Percentiles rank a stretch among this genome's conserved stretches.
These are phyloP conservation scores for Boletus patriciae DNA, from an alignment of 768 basidiomycete genomes.

Conservation along the genomic window DNA sequence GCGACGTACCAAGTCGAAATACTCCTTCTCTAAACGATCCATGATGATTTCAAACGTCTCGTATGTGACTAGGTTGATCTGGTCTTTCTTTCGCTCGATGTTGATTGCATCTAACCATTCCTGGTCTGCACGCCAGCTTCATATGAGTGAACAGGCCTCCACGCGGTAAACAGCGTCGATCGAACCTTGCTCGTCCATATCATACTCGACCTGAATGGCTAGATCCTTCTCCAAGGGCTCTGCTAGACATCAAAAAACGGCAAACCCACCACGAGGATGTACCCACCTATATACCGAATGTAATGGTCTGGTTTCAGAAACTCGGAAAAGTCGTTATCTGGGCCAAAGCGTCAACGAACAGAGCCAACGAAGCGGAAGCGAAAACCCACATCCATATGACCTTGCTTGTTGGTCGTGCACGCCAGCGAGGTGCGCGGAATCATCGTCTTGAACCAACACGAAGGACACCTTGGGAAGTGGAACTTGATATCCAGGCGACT, in stretches of 20 bases:
- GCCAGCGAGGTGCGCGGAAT: conserved; percentile 57
- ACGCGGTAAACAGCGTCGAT: background rate
- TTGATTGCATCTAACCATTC: conserved; percentile 93
- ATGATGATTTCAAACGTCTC: conserved; percentile 95
- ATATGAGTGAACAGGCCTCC: conserved; percentile 4
- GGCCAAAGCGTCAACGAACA: conserved; percentile 20
- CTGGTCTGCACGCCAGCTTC: conserved; percentile 56
- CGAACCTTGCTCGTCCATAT: conserved; percentile 98
- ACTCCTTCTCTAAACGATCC: conserved; percentile 98
- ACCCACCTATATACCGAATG: conserved; percentile 84
- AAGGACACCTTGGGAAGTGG: conserved; percentile 68
- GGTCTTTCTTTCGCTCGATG: conserved; percentile 73
- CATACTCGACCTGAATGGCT: conserved; percentile 93
- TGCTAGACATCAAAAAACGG: conserved; percentile 31
- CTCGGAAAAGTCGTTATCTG: conserved; percentile 66
- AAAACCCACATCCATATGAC: conserved; percentile 70
- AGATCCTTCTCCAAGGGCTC: conserved; percentile 94
- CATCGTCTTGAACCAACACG: conserved; percentile 62
- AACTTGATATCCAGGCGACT: conserved; percentile 37
- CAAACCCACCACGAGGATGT: background rate
- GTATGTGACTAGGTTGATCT: conserved; percentile 67
- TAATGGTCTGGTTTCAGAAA: conserved; percentile 82
- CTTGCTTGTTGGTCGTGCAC: conserved; percentile 62
- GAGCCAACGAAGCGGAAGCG: background rate
- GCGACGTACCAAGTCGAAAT: conserved; percentile 87